Percentiles rank a stretch among this genome's conserved stretches.
phyloP scores from a whole-genome alignment of 106 monocot genomes.

The Allium sativum region DNA sequence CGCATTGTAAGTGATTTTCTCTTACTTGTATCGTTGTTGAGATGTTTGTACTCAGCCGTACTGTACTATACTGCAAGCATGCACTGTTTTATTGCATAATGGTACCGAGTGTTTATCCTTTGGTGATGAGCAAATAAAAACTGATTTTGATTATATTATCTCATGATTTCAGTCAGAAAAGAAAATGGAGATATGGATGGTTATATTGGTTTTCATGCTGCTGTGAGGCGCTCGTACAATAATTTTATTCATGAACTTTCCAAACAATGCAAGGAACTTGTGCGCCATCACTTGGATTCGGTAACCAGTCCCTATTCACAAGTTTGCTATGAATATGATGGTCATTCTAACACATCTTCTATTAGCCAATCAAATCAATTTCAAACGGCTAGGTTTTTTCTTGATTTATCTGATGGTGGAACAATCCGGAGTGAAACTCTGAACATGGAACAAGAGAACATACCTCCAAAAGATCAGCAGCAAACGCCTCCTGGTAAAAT shows the following conservation, averaged over 20 bases:
- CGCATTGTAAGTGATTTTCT: conserved; percentile 42
- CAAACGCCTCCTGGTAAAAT: conserved; percentile 59
- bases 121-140: not conserved
- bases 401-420: conserved; percentile 55
- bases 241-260: conserved; percentile 67
- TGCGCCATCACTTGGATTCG: conserved; percentile 86
- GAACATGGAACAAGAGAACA: conserved; percentile 59
- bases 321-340: conserved; percentile 63
- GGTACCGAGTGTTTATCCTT: not conserved
- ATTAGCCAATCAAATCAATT: conserved; percentile 26
- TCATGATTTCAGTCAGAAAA: conserved; percentile 27
- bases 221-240: conserved; percentile 64
- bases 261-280: conserved; percentile 93
- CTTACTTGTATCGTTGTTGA: not conserved
- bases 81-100: not conserved
- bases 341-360: conserved; percentile 14
- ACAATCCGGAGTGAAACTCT: conserved; percentile 14
- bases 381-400: conserved; percentile 24
- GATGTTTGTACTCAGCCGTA: not conserved
- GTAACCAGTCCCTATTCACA: conserved; percentile 86
- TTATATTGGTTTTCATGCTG: conserved; percentile 90
- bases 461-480: conserved; percentile 63
- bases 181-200: conserved; percentile 77
- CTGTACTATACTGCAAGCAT: not conserved
- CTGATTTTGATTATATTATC: not conserved